Conservation (phyloP, 768 basidiomycete genomes). For the Russula sp. region DNA sequence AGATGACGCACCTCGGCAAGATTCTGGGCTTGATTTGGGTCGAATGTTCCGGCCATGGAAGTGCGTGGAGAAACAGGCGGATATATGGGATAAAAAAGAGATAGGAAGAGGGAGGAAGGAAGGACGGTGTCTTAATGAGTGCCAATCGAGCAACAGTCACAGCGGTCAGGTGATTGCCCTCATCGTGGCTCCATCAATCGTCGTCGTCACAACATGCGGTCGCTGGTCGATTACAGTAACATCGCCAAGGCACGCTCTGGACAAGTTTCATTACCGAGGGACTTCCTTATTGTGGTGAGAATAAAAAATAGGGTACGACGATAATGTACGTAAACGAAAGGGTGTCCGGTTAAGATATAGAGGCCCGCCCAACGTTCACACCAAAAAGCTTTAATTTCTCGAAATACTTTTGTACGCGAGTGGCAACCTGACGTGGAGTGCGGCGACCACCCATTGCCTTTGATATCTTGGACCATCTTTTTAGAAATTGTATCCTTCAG, state of each 20-base stretch:
- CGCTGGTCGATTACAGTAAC: neutral
- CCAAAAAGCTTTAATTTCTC: constrained; percentile 80
- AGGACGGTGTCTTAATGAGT: neutral
- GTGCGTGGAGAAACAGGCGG: neutral
- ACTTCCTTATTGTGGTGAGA: neutral
- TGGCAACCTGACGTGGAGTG: constrained; percentile 83
- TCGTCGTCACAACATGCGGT: no score
- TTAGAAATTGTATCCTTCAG: constrained; percentile 8
- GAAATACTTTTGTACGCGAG: constrained; percentile 85
- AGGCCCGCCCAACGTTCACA: constrained; percentile 40
- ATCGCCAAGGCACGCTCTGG: neutral
- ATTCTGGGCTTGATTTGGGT: constrained; percentile 92
- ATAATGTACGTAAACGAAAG: constrained; percentile 1
- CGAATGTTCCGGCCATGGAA: constrained; percentile 49
- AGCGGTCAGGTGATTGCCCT: constrained; percentile 17
- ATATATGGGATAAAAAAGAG: neutral
- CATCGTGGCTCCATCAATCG: neutral
- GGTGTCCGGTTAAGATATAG: constrained; percentile 1
- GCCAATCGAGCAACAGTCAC: neutral
- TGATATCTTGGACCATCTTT: constrained; percentile 79
- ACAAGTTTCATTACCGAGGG: neutral
- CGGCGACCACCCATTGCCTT: constrained; percentile 73
- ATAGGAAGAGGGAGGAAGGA: neutral
- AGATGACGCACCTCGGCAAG: constrained; percentile 63
- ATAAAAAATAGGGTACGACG: neutral